phyloP scores from a whole-genome alignment of 1,284 basidiomycete species.

The Microbotryomycetes sp. region DNA sequence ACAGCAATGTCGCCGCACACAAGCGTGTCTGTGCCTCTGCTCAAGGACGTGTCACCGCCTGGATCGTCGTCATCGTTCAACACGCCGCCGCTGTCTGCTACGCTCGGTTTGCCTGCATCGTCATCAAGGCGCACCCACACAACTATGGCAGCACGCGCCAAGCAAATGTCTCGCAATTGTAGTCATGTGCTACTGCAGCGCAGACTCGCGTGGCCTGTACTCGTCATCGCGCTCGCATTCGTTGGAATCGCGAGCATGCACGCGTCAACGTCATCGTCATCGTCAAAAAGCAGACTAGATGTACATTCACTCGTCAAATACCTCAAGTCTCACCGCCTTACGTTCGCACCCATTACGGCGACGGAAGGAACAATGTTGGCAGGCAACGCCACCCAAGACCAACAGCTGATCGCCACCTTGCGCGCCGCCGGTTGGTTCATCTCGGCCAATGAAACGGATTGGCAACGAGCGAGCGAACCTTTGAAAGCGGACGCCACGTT shows the following conservation, averaged over 20 bases:
- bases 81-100: no score
- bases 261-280: no score
- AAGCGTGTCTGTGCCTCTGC: neutral
- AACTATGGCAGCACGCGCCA: no score
- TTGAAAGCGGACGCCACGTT: slow-evolving; percentile 42
- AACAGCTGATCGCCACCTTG: neutral
- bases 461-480: slow-evolving; percentile 14
- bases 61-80: no score
- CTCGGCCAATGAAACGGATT: neutral
- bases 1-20: neutral
- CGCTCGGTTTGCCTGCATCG: no score
- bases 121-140: no score
- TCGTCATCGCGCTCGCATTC: no score
- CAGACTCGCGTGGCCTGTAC: no score
- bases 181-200: no score
- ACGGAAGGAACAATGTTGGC: neutral
- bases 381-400: neutral
- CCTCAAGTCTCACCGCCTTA: neutral
- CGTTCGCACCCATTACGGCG: neutral
- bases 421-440: neutral
- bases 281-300: no score
- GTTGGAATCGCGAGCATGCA: no score
- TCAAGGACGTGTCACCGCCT: neutral
- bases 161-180: no score
- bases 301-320: neutral